phyloP scores from a whole-genome alignment of 176 grass and related monocot species.

The Aegilops speltoides region DNA sequence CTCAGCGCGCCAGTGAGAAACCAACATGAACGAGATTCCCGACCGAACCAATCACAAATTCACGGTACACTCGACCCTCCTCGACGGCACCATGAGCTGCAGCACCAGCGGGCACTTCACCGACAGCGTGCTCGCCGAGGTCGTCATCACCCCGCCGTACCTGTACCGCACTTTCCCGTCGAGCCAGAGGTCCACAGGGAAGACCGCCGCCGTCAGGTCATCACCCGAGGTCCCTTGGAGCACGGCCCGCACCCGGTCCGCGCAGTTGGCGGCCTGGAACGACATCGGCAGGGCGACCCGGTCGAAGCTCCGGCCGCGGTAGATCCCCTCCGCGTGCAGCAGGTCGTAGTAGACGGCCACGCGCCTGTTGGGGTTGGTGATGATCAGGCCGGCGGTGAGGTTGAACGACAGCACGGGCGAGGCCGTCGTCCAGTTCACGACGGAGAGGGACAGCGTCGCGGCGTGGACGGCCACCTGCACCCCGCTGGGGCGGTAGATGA shows the following conservation, averaged over 20 bases:
- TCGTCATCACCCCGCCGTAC: constrained; percentile 29
- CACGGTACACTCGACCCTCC: constrained; percentile 24
- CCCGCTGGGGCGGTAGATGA: constrained; percentile 57
- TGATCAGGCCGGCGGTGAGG: constrained; percentile 35
- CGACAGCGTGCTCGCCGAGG: constrained; percentile 15
- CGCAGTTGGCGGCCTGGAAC: constrained; percentile 22
- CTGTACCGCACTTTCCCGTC: constrained; percentile 25
- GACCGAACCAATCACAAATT: constrained; percentile 6
- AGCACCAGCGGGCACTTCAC: constrained; percentile 39
- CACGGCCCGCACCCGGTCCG: constrained; percentile 14
- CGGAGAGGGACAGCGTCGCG: constrained; percentile 34
- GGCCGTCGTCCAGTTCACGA: constrained; percentile 12
- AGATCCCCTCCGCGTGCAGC: constrained; percentile 43
- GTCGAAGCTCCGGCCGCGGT: constrained; percentile 41
- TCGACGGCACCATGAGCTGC: constrained; percentile 6
- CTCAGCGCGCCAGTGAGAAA: no score
- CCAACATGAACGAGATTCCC: not conserved
- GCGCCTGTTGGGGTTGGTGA: constrained; percentile 54
- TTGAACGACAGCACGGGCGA: constrained; percentile 32
- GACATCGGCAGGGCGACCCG: constrained; percentile 13
- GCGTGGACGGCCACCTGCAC: constrained; percentile 37
- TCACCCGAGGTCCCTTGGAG: constrained; percentile 9
- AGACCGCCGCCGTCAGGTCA: not conserved
- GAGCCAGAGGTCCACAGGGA: constrained; percentile 45
- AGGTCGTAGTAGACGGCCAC: constrained; percentile 71